phyloP scores from a whole-genome alignment of 1,284 basidiomycete genomes.

The Hymenochaete sp. region DNA sequence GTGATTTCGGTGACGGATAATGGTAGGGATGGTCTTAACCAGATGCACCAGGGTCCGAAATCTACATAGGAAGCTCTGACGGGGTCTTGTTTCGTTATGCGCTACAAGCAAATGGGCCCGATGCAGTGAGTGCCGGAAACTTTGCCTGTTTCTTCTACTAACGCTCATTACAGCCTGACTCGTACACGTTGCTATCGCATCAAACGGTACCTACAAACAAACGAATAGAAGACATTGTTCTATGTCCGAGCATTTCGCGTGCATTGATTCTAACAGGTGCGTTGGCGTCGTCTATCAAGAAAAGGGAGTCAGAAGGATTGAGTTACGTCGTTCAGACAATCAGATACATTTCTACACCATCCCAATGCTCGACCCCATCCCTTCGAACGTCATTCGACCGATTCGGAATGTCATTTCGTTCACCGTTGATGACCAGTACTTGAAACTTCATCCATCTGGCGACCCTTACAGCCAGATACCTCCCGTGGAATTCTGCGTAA shows the following conservation, averaged over 20 bases:
- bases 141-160: not conserved
- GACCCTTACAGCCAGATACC: constrained; percentile 34
- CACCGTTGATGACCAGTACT: constrained; percentile 72
- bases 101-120: constrained; percentile 46
- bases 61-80: constrained; percentile 67
- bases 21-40: not conserved
- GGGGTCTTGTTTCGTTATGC: constrained; percentile 63
- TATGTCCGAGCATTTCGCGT: constrained; percentile 66
- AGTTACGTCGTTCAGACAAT: constrained; percentile 41
- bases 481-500: constrained; percentile 69
- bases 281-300: no score
- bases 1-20: not conserved
- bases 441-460: constrained; percentile 45
- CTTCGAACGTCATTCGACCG: constrained; percentile 52
- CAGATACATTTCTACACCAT: constrained; percentile 74
- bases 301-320: not conserved
- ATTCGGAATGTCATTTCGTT: constrained; percentile 73
- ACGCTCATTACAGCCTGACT: constrained; percentile 39
- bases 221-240: constrained; percentile 67
- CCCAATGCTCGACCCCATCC: constrained; percentile 68
- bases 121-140: constrained; percentile 34
- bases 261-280: constrained; percentile 66
- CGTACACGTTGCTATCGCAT: constrained; percentile 59
- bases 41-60: constrained; percentile 46
- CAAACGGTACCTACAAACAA: constrained; percentile 55